These are phyloP conservation scores for Cyclanthera cordifolia DNA, from an alignment of 306 rosid genomes.

Conservation along the genomic window DNA sequence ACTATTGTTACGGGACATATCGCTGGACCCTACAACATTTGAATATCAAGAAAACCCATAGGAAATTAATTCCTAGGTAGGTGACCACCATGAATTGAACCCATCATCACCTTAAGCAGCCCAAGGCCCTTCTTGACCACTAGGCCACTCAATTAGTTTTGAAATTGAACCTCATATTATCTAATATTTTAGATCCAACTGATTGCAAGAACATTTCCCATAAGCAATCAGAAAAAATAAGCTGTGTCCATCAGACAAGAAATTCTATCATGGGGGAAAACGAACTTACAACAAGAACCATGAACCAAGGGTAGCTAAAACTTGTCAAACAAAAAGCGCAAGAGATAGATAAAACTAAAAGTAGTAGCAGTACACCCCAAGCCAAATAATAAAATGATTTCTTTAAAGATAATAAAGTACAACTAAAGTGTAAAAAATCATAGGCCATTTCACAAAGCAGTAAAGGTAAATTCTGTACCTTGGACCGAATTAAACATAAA, in stretches of 20 bases:
- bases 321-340: not conserved
- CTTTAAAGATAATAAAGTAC: not conserved
- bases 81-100: no score
- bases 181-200: not conserved
- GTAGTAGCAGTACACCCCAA: no score
- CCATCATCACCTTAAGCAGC: no score
- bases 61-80: no score
- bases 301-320: not conserved
- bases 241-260: not conserved
- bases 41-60: no score
- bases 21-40: no score
- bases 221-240: not conserved
- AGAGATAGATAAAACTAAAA: not conserved
- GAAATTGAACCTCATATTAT: no score
- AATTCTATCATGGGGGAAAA: not conserved
- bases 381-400: not conserved
- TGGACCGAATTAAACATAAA: not conserved
- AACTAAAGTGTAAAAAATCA: not conserved
- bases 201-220: not conserved
- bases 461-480: not conserved
- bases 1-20: no score
- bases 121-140: no score
- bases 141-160: no score
- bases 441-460: not conserved
- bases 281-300: not conserved